Evolutionary conservation across 2,329 filamentous ascomycete genomes (phyloP).

Genomic region (Xylariaceae sp.): DNA sequence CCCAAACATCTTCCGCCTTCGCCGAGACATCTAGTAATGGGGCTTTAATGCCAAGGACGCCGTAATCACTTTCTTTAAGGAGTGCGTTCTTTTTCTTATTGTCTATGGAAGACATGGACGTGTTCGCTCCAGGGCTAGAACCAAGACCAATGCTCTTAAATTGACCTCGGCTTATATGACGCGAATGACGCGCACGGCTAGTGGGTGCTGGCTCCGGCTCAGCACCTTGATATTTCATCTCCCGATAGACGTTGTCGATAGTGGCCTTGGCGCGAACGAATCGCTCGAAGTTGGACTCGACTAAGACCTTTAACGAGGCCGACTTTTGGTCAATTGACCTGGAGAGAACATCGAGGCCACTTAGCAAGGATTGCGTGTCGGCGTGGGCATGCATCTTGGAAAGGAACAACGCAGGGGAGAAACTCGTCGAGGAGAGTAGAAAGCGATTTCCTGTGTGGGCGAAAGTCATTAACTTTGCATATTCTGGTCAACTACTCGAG

Average conservation of each 20-base stretch:
- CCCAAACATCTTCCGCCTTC: slow-evolving; percentile 97
- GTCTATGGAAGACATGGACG: slow-evolving; percentile 41
- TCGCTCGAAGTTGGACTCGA: slow-evolving; percentile 96
- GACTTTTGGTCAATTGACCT: slow-evolving; percentile 96
- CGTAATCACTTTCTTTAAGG: slow-evolving; percentile 87
- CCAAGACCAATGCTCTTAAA: slow-evolving; percentile 46
- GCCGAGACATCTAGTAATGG: slow-evolving; percentile 85
- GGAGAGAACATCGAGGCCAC: slow-evolving; percentile 79
- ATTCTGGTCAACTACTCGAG: slow-evolving; percentile 16
- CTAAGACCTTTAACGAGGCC: slow-evolving; percentile 88
- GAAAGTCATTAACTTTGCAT: slow-evolving; percentile 10
- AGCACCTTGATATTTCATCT: slow-evolving; percentile 75
- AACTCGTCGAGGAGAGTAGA: slow-evolving; percentile 89
- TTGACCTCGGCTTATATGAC: slow-evolving; percentile 62
- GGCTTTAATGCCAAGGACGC: slow-evolving; percentile 78
- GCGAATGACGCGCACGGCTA: slow-evolving; percentile 48
- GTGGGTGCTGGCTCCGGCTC: slow-evolving; percentile 42
- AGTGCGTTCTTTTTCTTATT: slow-evolving; percentile 80
- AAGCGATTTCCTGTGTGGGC: slow-evolving; percentile 70
- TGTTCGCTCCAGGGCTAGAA: slow-evolving; percentile 34
- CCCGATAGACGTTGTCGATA: slow-evolving; percentile 96
- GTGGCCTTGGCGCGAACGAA: slow-evolving; percentile 97
- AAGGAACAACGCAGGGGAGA: slow-evolving; percentile 86
- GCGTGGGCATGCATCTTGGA: slow-evolving; percentile 85
- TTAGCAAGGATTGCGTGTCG: slow-evolving; percentile 73